A percentile compares a stretch with the other conserved stretches of the same genome.
Conservation (phyloP, 2,329 filamentous ascomycete genomes). For the Pestalotiopsis sp. region DNA sequence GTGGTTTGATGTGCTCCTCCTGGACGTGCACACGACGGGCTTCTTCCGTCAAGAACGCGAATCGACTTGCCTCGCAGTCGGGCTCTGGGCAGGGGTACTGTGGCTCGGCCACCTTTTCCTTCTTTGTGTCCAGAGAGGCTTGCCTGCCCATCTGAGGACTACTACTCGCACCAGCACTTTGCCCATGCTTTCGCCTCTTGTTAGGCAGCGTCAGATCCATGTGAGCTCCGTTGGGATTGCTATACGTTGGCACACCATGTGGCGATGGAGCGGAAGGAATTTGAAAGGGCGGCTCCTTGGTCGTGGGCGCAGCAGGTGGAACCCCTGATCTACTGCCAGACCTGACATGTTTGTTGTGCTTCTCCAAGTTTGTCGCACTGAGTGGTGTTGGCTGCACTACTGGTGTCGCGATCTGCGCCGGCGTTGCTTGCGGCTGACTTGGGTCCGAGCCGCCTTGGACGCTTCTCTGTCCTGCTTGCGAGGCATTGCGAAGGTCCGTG, state of each 20-base stretch:
- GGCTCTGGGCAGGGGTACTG: constrained; percentile 54
- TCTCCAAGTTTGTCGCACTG: constrained; percentile 53
- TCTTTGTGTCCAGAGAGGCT: constrained; percentile 47
- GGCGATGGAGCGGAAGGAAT: constrained; percentile 57
- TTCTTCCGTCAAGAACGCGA: constrained; percentile 58
- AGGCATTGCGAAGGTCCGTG: constrained; percentile 44
- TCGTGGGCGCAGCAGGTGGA: constrained; percentile 59
- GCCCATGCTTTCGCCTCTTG: constrained; percentile 57
- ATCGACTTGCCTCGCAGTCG: constrained; percentile 54
- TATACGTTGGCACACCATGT: constrained; percentile 61
- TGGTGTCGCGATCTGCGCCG: constrained; percentile 34
- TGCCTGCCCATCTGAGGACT: constrained; percentile 53
- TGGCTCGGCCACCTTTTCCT: constrained; percentile 41
- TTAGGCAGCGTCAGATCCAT: constrained; percentile 42
- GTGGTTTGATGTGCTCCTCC: constrained; percentile 62
- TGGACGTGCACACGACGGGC: constrained; percentile 54
- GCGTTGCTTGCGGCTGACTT: constrained; percentile 25
- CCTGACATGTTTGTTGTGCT: constrained; percentile 53
- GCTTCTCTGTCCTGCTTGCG: constrained; percentile 27
- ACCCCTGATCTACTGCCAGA: constrained; percentile 48
- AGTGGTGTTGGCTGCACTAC: constrained; percentile 36
- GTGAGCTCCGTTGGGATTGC: constrained; percentile 38
- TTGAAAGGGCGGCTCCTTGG: constrained; percentile 57
- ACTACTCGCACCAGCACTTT: constrained; percentile 41
- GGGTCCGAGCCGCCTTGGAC: constrained; percentile 26